Evolutionary conservation across 176 grass and related monocot genomes (phyloP), one percentile per base, ranked within the genome.

Genomic region (Avena sativa): DNA sequence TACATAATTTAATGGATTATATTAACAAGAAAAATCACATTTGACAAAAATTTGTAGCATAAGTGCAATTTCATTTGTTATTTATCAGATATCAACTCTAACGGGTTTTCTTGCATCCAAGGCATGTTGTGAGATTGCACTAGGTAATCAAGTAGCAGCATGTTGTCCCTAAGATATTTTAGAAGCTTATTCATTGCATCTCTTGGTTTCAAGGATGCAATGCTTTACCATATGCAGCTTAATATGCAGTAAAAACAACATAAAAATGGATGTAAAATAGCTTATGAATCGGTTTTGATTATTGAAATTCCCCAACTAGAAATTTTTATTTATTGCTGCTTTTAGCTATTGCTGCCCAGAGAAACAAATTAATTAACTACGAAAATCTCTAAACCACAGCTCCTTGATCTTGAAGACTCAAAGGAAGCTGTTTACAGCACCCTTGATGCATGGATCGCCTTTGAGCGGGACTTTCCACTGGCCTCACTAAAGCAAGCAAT

Each of bases 361-460:
- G 63, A 55, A 65, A 82, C 59, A 75, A 50, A 74, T 59, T 73
- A 12, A 80, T 40, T 59, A 74, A 90, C 38, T 66, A 80, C 1
- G 16, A 6, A 4, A 47, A 74, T 56, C 40, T 49, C 66, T 48
- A 75, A 65, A 74, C 30, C 67, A 84, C 90, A 97, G 96, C 86
- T 98, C 32, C 85, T 98, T 89, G 87, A 83, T 74, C 91, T 98
- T 8, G 86, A 94, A 83, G 91, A 95, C 64, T 94, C 96, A 36
- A 98, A 91, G 87, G 93, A 95, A 92, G 81, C 20, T 91, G 87
- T 98, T 86, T 98, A 95, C 74, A 73, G 64, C 28, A 98, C 93
- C 66, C 93, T 98, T 79, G 93, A 98, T 93, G 93, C 96, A 48
- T 98, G 91, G 91, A 88, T 95, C 85, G 91, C 96, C 51, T 93